Base-by-base conservation (phyloP, 192 early-diverging fungal species). In the Paraglomus brasilianum region DNA sequence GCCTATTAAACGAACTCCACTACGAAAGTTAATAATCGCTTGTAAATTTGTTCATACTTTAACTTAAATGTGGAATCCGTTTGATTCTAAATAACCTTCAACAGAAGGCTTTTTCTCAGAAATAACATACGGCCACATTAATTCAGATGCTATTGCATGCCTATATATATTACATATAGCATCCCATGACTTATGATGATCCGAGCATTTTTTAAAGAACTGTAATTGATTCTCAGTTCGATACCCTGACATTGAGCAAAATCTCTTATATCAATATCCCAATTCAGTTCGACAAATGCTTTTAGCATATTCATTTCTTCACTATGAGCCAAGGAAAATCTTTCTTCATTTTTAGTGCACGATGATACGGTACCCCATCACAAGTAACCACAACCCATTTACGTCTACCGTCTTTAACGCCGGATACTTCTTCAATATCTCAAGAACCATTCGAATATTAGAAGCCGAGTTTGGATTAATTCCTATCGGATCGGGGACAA, bases 1-100 rank as follows among this genome's bases (percentile, higher is more conserved):
- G 43, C 42, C 43, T 43, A 62, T 62, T 65, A 36, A 43, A 49
- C 47, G 45, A 65, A 65, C 63, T 9, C 47, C 63, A 43, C 36
- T 66, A 50, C 63, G 47, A 66, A 66, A 66, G 40, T 66, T 66
- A 38, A 66, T 66, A 0, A 66, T 66, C 51, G 47, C 36, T 50
- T 66, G 48, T 6, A 50, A 36, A 50, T 66, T 4, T 66, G 47
- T 7, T 41, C 15, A 64, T 41, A 48, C 14, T 17, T 41, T 5
- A 48, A 48, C 15, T 6, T 17, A 22, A 21, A 48, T 48, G 46
- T 64, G 15, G 19, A 24, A 63, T 63, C 61, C 10, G 44, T 45
- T 63, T 63, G 40, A 63, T 63, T 63, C 19, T 63, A 63, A 63
- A 46, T 45, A 63, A 10, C 19, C 40, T 63, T 63, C 44, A 63